Base-by-base conservation (phyloP, 148 eudicot genomes). In the Vaccinium darrowii region DNA sequence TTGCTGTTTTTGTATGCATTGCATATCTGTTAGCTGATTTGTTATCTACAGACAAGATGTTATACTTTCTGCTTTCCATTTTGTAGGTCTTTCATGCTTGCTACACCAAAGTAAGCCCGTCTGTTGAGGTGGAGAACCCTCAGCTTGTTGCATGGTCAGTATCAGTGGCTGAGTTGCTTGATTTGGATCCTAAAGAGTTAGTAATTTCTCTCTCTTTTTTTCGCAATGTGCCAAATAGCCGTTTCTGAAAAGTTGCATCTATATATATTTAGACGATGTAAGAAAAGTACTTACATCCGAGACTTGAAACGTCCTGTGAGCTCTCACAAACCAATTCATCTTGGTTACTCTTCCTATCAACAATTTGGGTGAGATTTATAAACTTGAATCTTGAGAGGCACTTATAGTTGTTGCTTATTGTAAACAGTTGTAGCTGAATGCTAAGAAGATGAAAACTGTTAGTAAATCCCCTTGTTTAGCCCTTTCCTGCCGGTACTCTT, bases 91-190 rank as follows among this genome's bases (percentile, higher is more conserved):
- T 89, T 7, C 96, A 88, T 91, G 94, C 99, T 83, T 97, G 98
- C 83, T 94, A 97, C 88, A 91, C 98, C 77, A 91, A 92, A 87
- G 94, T 97, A 25, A 90, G 92, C 49, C 99, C 98, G 11, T 97
- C 99, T 63, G 96, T 82, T 72, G 92, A 94, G 89, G 95, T 95
- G 54, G 96, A 97, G 73, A 88, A 94, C 54, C 99, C 99, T 71
- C 93, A 97, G 78, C 96, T 97, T 87, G 98, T 97, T 85, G 98
- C 95, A 33, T 94, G 98, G 98, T 97, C 99, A 25, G 93, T 92
- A 62, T 94, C 98, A 81, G 93, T 97, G 51, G 96, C 95, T 49
- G 93, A 91, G 75, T 60, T 91, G 73, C 96, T 97, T 82, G 95
- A 97, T 49, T 88, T 97, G 89, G 94, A 95, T 91, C 92, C 92